Evolutionary conservation across 768 basidiomycete species (phyloP), one percentile per base, ranked within the genome.

Genomic region (Sarcomyxa edulis): DNA sequence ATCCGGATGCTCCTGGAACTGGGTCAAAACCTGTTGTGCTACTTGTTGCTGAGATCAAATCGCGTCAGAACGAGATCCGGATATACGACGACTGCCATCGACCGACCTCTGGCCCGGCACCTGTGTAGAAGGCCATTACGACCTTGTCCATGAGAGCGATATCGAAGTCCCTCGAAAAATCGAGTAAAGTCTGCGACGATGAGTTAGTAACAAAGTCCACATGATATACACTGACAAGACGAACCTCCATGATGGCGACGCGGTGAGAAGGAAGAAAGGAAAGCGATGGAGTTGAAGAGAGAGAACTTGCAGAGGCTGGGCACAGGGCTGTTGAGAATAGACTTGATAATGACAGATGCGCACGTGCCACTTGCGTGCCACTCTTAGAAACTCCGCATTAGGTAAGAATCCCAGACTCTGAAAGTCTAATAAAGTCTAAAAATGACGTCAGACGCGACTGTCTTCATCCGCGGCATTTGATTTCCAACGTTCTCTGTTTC

Each of bases 1-100:
- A 43, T 98, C 95, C 12, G 89, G 87, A 59, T 92, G 75, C 44
- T 99, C 96, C 62, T 98, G 93, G 55, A 99, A 84, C 57, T 94
- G 93, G 6, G 95, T 96, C 49, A 99, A 74, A 46, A 91, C 72
- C 58, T 86, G 85, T 64, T 98, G 95, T 11, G 95, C 95, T 59
- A 83, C 61, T 79, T 88, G 85, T 88, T 94, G 94, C 94, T 98
- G 55, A 35, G 24, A 12, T 28, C 32, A 39, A 47, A 53, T 19
- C 48, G 12, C 24, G 40, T 16, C 35, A 29, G 34, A 16, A 26
- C 20, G 15, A 37, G 12, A 30, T 23, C 37, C 45, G 33, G 20
- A 40, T n/a, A 43, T 32, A 37, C 26, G 23, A 46, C 38, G 32
- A 35, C 20, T 11, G 32, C 21, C 14, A 25, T 10, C 28, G 18